Conservation (phyloP, 257 asterid genomes). For the Vinca minor region DNA sequence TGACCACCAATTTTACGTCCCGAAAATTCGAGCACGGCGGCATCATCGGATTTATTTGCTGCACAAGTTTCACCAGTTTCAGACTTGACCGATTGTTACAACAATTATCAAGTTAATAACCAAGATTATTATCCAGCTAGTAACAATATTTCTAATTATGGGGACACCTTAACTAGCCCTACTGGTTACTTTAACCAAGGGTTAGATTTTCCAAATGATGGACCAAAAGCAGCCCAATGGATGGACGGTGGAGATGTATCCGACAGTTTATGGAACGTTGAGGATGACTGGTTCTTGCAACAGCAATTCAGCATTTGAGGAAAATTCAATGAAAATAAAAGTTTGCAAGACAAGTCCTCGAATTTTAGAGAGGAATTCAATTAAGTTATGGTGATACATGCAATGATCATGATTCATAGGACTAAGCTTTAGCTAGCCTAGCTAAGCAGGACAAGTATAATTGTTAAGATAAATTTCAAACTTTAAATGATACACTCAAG, state of each 20-base stretch:
- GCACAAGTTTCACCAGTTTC: conserved; percentile 47
- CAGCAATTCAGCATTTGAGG: conserved; percentile 47
- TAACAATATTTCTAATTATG: conserved; percentile 15
- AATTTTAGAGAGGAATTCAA: too few relatives aligned
- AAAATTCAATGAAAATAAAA: too few relatives aligned
- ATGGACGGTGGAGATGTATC: conserved; percentile 50
- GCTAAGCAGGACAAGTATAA: too few relatives aligned
- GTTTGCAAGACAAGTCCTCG: too few relatives aligned
- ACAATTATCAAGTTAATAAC: conserved; percentile 32
- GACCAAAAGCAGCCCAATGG: conserved; percentile 50
- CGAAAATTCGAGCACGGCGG: conserved; percentile 57
- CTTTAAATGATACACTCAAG: too few relatives aligned
- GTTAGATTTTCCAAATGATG: conserved; percentile 26
- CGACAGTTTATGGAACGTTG: conserved; percentile 51
- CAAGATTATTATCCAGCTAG: conserved; percentile 28
- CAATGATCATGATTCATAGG: too few relatives aligned
- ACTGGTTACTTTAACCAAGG: conserved; percentile 37
- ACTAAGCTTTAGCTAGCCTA: too few relatives aligned
- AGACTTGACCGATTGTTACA: conserved; percentile 57
- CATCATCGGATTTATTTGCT: conserved; percentile 63
- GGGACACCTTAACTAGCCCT: conserved; percentile 45
- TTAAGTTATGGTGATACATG: conserved; percentile 3
- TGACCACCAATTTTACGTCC: conserved; percentile 25
- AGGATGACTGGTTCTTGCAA: conserved; percentile 55
- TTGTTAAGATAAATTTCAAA: too few relatives aligned